These are phyloP conservation scores for Sextonia rubra DNA, from an alignment of 164 flowering plant genomes.

Conservation along the genomic window DNA sequence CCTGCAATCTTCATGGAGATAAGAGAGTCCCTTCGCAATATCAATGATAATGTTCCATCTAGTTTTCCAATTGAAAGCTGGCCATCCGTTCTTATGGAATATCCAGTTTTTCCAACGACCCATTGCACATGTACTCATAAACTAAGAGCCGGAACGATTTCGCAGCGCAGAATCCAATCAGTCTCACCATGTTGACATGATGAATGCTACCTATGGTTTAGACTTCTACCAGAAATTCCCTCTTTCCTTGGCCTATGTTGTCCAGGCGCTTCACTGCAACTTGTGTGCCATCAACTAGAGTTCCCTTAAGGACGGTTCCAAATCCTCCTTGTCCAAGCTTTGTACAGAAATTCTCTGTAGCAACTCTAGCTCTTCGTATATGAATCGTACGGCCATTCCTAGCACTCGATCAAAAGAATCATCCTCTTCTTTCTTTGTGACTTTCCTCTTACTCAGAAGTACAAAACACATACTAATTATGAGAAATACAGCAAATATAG, in stretches of 20 bases:
- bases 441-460: not conserved
- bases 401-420: conserved; percentile 5
- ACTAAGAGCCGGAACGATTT: conserved; percentile 20
- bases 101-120: conserved; percentile 24
- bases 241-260: conserved; percentile 20
- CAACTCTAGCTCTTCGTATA: conserved; percentile 16
- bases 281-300: conserved; percentile 11
- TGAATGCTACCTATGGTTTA: conserved; percentile 29
- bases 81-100: conserved; percentile 4
- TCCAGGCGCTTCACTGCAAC: conserved; percentile 30
- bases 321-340: conserved; percentile 27
- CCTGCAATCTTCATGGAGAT: conserved; percentile 30
- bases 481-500: not conserved
- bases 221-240: conserved; percentile 22
- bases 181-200: conserved; percentile 23
- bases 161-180: conserved; percentile 24
- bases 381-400: conserved; percentile 16
- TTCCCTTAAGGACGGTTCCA: conserved; percentile 26
- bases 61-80: conserved; percentile 19
- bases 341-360: conserved; percentile 17
- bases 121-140: conserved; percentile 23
- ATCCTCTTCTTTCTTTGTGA: conserved; percentile 2
- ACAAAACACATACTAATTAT: not conserved
- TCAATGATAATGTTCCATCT: conserved; percentile 12
- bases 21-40: conserved; percentile 18